phyloP scores from a whole-genome alignment of 139 green algal genomes.

The Ettlia oleoabundans region DNA sequence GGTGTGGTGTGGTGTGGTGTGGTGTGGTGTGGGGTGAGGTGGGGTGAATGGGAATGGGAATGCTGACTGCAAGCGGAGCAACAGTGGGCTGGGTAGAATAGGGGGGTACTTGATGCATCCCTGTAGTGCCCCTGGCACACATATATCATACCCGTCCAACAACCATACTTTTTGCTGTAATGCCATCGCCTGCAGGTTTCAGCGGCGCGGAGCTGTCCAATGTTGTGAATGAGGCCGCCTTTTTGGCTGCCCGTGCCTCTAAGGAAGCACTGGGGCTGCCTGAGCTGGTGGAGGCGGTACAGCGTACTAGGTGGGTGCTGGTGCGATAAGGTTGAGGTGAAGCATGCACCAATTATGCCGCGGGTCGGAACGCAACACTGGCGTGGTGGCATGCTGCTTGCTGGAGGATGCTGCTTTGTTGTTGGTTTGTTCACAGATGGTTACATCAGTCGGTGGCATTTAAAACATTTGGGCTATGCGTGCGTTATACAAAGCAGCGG shows the following conservation, averaged over 20 bases:
- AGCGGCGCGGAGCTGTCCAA: conserved; percentile 93
- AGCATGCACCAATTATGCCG: neutral
- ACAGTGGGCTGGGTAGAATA: neutral
- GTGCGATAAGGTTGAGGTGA: neutral
- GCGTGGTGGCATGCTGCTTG: conserved; percentile 12
- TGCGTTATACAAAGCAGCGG: too few relatives aligned
- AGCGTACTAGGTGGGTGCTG: conserved; percentile 53
- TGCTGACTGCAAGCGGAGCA: neutral
- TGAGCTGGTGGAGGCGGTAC: conserved; percentile 78
- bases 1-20: neutral
- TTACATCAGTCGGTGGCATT: too few relatives aligned
- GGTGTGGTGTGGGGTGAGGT: too few relatives aligned
- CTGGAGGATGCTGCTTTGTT: too few relatives aligned
- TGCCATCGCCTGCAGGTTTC: neutral
- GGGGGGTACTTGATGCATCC: too few relatives aligned
- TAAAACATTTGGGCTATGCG: too few relatives aligned
- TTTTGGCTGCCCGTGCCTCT: conserved; percentile 77
- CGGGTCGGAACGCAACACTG: conserved; percentile 5
- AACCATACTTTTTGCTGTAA: neutral
- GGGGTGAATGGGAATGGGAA: neutral
- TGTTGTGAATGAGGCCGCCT: conserved; percentile 91
- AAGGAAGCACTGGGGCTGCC: conserved; percentile 59
- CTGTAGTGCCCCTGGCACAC: neutral
- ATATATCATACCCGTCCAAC: too few relatives aligned
- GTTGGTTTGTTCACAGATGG: too few relatives aligned